phyloP scores from a whole-genome alignment of 1,284 basidiomycete genomes.

The Ustilago sp. region DNA sequence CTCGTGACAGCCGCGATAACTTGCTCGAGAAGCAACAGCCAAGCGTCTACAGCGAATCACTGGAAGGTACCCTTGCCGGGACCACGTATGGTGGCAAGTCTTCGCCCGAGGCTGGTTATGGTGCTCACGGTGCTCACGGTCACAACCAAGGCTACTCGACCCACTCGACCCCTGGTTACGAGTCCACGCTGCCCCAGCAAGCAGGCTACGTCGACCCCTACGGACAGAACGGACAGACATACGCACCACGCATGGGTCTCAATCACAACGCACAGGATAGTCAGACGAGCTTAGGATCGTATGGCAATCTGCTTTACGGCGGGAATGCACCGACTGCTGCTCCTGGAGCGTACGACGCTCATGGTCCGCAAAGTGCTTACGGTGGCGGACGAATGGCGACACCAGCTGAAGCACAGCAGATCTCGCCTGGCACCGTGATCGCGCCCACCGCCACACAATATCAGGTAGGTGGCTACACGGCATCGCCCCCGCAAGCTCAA shows the following conservation, averaged over 20 bases:
- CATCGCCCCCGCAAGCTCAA: conserved; percentile 28
- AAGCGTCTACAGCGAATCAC: conserved; percentile 50
- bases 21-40: conserved; percentile 55
- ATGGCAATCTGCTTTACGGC: conserved; percentile 47
- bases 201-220: conserved; percentile 40
- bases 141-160: conserved; percentile 11
- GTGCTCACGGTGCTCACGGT: conserved; percentile 26
- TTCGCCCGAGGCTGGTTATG: conserved; percentile 35
- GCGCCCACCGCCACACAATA: conserved; percentile 25
- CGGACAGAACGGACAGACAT: conserved; percentile 15
- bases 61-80: conserved; percentile 43
- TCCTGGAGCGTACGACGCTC: conserved; percentile 19
- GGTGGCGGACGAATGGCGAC: conserved; percentile 16
- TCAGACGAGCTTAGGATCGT: conserved; percentile 50
- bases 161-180: conserved; percentile 22
- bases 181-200: conserved; percentile 31
- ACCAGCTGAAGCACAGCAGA: conserved; percentile 34
- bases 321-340: conserved; percentile 11
- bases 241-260: conserved; percentile 27
- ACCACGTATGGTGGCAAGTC: conserved; percentile 38
- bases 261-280: conserved; percentile 38
- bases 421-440: conserved; percentile 42
- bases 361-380: conserved; percentile 21
- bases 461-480: conserved; percentile 22
- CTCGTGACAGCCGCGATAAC: conserved; percentile 59